These are phyloP conservation scores for Penicillium frequentans DNA, from an alignment of 2,329 filamentous ascomycete genomes.

Conservation along the genomic window DNA sequence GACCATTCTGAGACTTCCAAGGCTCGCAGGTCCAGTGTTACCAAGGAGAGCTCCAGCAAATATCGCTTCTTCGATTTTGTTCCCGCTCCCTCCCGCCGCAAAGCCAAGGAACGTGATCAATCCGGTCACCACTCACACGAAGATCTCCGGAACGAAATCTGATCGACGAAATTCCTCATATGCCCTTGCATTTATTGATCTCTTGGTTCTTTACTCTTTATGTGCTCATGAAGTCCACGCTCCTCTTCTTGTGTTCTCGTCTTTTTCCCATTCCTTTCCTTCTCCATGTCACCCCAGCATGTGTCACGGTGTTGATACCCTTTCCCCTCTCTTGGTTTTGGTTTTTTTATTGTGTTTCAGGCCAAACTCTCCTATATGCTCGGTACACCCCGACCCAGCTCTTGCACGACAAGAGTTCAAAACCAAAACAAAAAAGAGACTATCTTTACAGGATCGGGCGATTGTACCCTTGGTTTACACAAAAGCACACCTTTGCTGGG, in stretches of 20 bases:
- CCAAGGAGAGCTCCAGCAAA: conserved; percentile 41
- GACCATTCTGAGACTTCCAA: conserved; percentile 41
- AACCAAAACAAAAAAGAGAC: background rate
- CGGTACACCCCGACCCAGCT: background rate
- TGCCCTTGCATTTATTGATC: conserved; percentile 6
- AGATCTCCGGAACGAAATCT: conserved; percentile 34
- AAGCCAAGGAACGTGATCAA: conserved; percentile 42
- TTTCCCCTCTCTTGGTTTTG: conserved; percentile 32
- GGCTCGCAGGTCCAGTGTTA: conserved; percentile 39
- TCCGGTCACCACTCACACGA: conserved; percentile 34
- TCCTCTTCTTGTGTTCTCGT: conserved; percentile 19
- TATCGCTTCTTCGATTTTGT: conserved; percentile 48
- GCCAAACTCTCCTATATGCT: conserved; percentile 3
- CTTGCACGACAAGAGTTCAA: background rate
- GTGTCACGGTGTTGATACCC: conserved; percentile 47
- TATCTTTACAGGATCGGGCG: background rate
- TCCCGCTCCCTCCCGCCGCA: conserved; percentile 41
- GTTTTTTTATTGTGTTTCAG: background rate
- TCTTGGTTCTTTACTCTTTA: conserved; percentile 22
- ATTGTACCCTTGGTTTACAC: background rate
- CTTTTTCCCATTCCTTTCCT: conserved; percentile 10
- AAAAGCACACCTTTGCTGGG: conserved; percentile 5
- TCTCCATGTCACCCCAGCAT: conserved; percentile 30
- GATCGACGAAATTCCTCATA: conserved; percentile 4
- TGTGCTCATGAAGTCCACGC: conserved; percentile 38